Conservation (phyloP, 1,139 yeast genomes). For the Pichia sp. region DNA sequence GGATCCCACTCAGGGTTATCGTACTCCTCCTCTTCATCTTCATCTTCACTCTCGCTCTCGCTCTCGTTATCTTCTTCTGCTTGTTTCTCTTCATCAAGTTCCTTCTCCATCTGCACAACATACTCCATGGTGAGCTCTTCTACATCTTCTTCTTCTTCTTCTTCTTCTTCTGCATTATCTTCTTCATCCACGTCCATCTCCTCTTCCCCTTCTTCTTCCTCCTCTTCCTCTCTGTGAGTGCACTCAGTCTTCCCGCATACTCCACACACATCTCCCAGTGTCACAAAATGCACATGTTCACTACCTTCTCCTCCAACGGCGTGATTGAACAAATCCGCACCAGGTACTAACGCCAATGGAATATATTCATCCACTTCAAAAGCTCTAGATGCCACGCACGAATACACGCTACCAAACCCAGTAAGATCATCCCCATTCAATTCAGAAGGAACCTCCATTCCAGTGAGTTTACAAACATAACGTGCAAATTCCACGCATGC, state of each 20-base stretch:
- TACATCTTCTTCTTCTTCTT: conserved; percentile 25
- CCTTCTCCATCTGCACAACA: conserved; percentile 31
- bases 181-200: conserved; percentile 18
- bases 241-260: conserved; percentile 66
- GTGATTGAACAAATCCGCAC: conserved; percentile 87
- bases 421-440: conserved; percentile 26
- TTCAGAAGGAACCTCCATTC: conserved; percentile 30
- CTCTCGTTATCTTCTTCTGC: conserved; percentile 27
- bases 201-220: conserved; percentile 25
- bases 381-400: conserved; percentile 67
- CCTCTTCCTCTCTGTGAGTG: conserved; percentile 33
- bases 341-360: conserved; percentile 76
- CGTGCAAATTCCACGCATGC: conserved; percentile 47
- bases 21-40: conserved; percentile 8
- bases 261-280: conserved; percentile 63
- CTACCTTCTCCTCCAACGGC: conserved; percentile 38
- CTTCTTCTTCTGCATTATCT: conserved; percentile 21
- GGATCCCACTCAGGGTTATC: conserved; percentile 19
- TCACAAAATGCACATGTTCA: conserved; percentile 71
- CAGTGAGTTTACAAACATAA: conserved; percentile 25
- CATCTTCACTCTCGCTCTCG: conserved; percentile 27
- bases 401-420: conserved; percentile 45
- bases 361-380: conserved; percentile 73
- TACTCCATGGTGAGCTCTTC: conserved; percentile 35
- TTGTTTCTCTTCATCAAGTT: conserved; percentile 21